Base-by-base conservation (phyloP, 2,329 filamentous ascomycete species). In the Cordyceps cateniannulata region DNA sequence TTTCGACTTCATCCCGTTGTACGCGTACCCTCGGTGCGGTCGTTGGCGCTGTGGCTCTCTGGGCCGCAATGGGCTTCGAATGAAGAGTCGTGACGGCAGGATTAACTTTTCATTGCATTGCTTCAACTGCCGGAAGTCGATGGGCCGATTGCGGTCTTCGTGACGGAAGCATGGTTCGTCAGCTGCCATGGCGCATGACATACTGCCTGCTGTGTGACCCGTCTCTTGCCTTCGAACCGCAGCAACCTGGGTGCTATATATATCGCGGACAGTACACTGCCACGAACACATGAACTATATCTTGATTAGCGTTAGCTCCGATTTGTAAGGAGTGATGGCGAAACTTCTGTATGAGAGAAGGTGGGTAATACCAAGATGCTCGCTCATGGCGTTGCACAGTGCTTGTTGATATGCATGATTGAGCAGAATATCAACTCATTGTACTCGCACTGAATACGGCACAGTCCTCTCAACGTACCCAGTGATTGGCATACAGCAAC, bases 11-110 rank as follows among this genome's bases (percentile, higher is more conserved):
- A 63, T 32, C 24, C 49, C 5, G 63, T 62, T 18, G 58, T 67
- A 8, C 62, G 52, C 51, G 65, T 65, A n/a, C 53, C 59, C 1
- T 67, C 66, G 1, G 62, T 68, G 50, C 62, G 49, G 29, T 40
- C 38, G 14, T 22, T 60, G 57, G 57, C 57, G 18, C 25, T 27
- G n/a, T 60, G 49, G 57, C 49, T 60, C 1, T 51, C 57, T 5
- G 38, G 57, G 42, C 18, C 40, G 3, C 38, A 32, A 12, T 60
- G 27, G 57, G 20, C 35, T 27, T 18, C 38, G 9, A 18, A 45
- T 1, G 12, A 25, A 27, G 35, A 20, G 8, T 20, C 35, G 9
- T 38, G 44, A 27, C 22, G 2, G 18, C 16, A 54, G 22, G 9
- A 16, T 32, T 5, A 32, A 24, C 12, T 10, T 29, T 32, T 27